phyloP scores from a whole-genome alignment of 805 yeast species.

The Dipodascus albidus region DNA sequence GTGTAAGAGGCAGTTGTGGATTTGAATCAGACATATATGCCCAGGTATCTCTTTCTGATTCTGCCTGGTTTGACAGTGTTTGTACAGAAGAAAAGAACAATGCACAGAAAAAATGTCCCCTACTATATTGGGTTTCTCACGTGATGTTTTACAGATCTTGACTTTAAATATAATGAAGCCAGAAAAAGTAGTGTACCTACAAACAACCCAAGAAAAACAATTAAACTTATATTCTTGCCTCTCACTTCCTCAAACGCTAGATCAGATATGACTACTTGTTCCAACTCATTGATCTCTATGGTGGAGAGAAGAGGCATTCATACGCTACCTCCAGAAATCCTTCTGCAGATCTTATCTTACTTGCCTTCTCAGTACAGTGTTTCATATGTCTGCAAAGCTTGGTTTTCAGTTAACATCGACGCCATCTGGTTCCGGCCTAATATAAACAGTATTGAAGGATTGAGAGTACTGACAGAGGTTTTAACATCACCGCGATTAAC shows the following conservation, averaged over 20 bases:
- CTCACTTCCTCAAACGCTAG: background rate
- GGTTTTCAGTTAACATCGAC: conserved; percentile 71
- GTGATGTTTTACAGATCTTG: background rate
- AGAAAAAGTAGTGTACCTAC: background rate
- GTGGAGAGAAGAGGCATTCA: background rate
- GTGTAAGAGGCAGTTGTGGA: background rate
- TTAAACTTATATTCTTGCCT: background rate
- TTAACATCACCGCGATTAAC: conserved; percentile 43
- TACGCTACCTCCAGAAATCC: conserved; percentile 35
- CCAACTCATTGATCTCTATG: background rate
- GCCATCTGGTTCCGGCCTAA: conserved; percentile 82
- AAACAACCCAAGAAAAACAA: background rate
- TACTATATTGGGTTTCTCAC: background rate
- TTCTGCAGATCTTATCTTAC: conserved; percentile 14
- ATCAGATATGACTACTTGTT: background rate
- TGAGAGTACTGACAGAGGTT: conserved; percentile 43
- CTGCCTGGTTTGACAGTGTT: background rate
- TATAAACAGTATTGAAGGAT: conserved; percentile 39
- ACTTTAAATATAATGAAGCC: background rate
- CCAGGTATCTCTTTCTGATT: background rate
- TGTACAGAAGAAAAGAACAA: conserved; percentile 1
- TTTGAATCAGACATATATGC: background rate
- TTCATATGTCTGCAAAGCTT: conserved; percentile 64
- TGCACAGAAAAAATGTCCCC: background rate
- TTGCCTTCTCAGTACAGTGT: conserved; percentile 17